Evolutionary conservation across 768 basidiomycete genomes (phyloP).

Genomic region (Phaffia australis): DNA sequence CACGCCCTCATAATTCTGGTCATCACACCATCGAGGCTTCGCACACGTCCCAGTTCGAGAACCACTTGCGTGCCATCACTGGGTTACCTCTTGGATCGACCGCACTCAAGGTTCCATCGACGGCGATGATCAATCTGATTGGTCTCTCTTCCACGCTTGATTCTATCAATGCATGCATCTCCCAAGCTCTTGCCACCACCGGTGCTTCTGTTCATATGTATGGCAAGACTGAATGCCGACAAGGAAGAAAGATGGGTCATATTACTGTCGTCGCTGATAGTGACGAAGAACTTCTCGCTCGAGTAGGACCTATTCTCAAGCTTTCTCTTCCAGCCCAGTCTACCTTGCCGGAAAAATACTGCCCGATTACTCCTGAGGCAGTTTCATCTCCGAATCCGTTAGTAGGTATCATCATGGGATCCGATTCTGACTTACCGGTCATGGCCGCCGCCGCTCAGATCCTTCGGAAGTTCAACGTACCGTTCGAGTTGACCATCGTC

Average conservation of each 20-base stretch:
- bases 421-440: slow-evolving; percentile 89
- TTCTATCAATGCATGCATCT: slow-evolving; percentile 46
- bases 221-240: slow-evolving; percentile 80
- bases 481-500: slow-evolving; percentile 90
- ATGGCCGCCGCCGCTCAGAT: slow-evolving; percentile 82
- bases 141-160: slow-evolving; percentile 57
- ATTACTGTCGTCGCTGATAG: slow-evolving; percentile 75
- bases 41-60: slow-evolving; percentile 90
- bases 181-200: slow-evolving; percentile 55
- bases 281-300: slow-evolving; percentile 58
- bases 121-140: slow-evolving; percentile 89
- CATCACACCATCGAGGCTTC: slow-evolving; percentile 99
- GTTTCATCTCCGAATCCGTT: slow-evolving; percentile 45
- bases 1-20: slow-evolving; percentile 94
- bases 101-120: slow-evolving; percentile 68
- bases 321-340: slow-evolving; percentile 46
- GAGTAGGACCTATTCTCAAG: slow-evolving; percentile 63
- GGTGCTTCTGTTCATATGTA: slow-evolving; percentile 83
- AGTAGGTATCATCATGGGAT: slow-evolving; percentile 94
- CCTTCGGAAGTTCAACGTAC: slow-evolving; percentile 66
- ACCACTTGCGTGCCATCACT: slow-evolving; percentile 90
- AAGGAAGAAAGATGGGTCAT: slow-evolving; percentile 96
- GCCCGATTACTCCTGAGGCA: slow-evolving; percentile 45
- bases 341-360: slow-evolving; percentile 37
- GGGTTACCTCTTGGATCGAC: slow-evolving; percentile 81